Percentiles rank a stretch among this genome's conserved stretches.
Conservation (phyloP, 2,329 filamentous ascomycete genomes). For the Penicillium freii region DNA sequence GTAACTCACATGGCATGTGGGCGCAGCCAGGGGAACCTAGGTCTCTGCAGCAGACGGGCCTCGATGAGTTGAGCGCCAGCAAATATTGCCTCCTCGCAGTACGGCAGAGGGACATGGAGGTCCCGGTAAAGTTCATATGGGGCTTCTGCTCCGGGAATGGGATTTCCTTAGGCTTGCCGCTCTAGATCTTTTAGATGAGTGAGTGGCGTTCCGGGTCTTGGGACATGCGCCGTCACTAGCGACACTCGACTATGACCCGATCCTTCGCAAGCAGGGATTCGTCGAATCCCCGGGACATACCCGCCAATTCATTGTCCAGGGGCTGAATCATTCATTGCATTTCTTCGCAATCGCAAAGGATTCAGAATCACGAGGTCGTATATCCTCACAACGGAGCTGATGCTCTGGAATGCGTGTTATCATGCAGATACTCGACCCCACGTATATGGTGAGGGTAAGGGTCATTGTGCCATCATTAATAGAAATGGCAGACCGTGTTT, state of each 20-base stretch:
- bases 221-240: background rate
- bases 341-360: background rate
- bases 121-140: background rate
- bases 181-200: background rate
- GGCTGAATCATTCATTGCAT: too few species aligned
- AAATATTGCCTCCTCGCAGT: background rate
- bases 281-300: too few species aligned
- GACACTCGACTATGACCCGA: background rate
- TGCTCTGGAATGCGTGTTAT: background rate
- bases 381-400: too few species aligned
- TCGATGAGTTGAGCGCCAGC: background rate
- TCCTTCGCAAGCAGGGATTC: background rate
- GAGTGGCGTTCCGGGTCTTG: background rate
- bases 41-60: too few species aligned
- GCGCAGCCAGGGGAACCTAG: too few species aligned
- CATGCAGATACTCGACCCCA: background rate
- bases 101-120: rapidly evolving
- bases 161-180: background rate
- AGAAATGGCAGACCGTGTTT: too few species aligned
- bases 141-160: background rate
- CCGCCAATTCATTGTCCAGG: too few species aligned
- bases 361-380: background rate
- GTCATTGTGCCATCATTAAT: too few species aligned
- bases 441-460: background rate
- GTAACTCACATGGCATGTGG: too few species aligned